Evolutionary conservation across 2,329 filamentous ascomycete genomes (phyloP), one percentile per base, ranked within the genome.

Genomic region (Neofusicoccum laricinum): DNA sequence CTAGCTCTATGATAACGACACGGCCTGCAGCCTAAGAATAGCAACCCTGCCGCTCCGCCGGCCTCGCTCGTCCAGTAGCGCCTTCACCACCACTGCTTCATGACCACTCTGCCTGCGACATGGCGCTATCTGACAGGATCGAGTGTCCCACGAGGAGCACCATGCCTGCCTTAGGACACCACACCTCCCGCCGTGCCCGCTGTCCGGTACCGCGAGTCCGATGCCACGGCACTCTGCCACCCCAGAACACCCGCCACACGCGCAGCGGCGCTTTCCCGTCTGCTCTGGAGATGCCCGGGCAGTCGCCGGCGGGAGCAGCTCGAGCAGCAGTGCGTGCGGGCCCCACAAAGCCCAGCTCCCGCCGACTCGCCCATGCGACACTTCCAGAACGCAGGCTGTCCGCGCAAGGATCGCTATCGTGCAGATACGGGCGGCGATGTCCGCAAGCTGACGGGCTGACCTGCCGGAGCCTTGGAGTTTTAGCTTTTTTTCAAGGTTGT

Each of bases 21-120:
- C 53, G 53, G 53, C 21, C 53, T 58, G 53, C 53, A 58, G 7
- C 36, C 55, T 59, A 59, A 59, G 53, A 59, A 59, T 59, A 59
- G 55, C 41, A 38, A 17, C 40, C 17, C 21, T 38, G 55, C 55
- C 55, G 55, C 25, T 17, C 21, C 21, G 5, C 17, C 36, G 51
- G 19, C 14, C 38, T 30, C 38, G 38, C 51, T 17, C 40, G 15
- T 8, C 55, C 55, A 58, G 55, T 58, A 32, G 55, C n/a, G 17
- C 6, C 40, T 34, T 36, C 55, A 58, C 25, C 55, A 21, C 30
- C 55, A n/a, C 4, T 15, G 49, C 49, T 36, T 19, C 49, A 51
- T 38, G 49, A 19, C 15, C 19, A 32, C 25, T 59, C 41, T 58
- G 53, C 21, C 53, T 45, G 53, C 53, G 53, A 58, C 53, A 58